phyloP scores from a whole-genome alignment of 164 flowering plant genomes.

The Liquidambar formosana region DNA sequence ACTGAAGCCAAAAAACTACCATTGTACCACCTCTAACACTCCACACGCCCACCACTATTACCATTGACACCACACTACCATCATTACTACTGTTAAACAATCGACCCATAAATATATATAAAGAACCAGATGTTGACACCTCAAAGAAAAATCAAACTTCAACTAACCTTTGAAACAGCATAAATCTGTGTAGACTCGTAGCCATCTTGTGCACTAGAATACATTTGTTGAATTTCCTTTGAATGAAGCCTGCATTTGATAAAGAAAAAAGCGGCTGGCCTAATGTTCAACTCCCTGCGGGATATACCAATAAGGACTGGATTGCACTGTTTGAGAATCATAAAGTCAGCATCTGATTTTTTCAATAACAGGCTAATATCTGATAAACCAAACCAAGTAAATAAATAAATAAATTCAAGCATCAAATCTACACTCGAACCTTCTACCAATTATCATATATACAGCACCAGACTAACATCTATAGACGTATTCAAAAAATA shows the following conservation, averaged over 20 bases:
- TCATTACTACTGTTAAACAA: background rate
- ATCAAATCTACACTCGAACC: background rate
- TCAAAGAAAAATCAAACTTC: conserved; percentile 5
- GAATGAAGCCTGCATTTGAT: conserved; percentile 74
- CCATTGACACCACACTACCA: background rate
- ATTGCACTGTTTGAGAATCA: conserved; percentile 45
- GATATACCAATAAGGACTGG: conserved; percentile 85
- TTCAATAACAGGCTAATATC: background rate
- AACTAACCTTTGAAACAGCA: conserved; percentile 65
- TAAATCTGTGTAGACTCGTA: conserved; percentile 84
- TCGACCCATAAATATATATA: background rate
- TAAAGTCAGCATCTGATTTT: conserved; percentile 14
- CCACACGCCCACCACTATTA: background rate
- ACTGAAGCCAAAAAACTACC: too few species aligned
- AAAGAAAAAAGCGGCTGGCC: conserved; percentile 91
- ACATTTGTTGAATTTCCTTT: conserved; percentile 61
- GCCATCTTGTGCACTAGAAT: conserved; percentile 80
- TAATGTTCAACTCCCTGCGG: conserved; percentile 74
- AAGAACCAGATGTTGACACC: conserved; percentile 1
- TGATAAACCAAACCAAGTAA: background rate
- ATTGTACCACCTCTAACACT: background rate
- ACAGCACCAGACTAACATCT: background rate
- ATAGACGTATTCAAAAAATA: background rate
- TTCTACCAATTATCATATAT: background rate
- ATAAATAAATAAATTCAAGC: background rate